These are phyloP conservation scores for Solanum medicagineum DNA, from an alignment of 257 asterid species.

Conservation along the genomic window DNA sequence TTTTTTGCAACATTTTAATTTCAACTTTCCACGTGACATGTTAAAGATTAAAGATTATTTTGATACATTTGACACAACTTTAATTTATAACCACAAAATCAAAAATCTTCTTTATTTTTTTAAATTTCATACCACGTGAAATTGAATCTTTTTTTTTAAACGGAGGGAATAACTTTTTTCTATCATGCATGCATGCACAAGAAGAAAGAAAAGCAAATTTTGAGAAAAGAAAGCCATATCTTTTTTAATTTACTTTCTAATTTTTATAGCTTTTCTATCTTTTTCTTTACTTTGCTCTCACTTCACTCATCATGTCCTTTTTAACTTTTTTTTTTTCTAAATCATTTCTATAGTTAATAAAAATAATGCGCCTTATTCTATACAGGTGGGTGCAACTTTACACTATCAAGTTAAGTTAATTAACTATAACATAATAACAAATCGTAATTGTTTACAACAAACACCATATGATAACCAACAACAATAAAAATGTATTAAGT, in stretches of 20 bases:
- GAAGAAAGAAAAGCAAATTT: not conserved
- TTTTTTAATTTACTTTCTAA: not conserved
- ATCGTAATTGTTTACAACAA: not conserved
- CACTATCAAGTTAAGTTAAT: not conserved
- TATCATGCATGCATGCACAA: not conserved
- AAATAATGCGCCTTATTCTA: no score
- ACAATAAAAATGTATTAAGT: not conserved
- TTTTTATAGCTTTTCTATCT: not conserved
- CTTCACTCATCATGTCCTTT: not conserved
- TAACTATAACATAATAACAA: not conserved
- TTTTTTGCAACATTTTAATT: no score
- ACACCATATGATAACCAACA: not conserved
- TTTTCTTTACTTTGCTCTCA: not conserved
- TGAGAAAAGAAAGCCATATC: not conserved
- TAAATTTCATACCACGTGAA: no score
- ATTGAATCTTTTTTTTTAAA: no score
- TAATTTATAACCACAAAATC: no score
- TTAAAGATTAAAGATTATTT: no score
- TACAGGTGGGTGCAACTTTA: no score
- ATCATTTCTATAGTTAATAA: no score
- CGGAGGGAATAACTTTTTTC: not conserved
- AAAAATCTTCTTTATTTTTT: no score
- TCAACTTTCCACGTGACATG: no score
- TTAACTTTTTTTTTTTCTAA: no score
- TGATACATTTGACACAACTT: no score